phyloP scores from a whole-genome alignment of 306 rosid species.

The Begonia masoniana region DNA sequence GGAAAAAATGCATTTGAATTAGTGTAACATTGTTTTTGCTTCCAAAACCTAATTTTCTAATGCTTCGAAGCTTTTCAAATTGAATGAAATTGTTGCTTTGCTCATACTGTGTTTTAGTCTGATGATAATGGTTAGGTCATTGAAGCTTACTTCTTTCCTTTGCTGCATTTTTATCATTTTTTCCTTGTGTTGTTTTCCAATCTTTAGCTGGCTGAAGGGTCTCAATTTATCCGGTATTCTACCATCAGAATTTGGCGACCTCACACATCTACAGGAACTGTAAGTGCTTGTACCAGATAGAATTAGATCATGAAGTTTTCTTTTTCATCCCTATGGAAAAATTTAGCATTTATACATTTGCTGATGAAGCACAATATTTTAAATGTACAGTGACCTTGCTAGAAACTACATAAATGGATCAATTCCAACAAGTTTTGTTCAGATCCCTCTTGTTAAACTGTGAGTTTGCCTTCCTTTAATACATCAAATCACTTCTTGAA shows the following conservation, averaged over 20 bases:
- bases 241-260: slow-evolving; percentile 57
- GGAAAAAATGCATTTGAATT: background rate
- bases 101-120: background rate
- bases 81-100: too few species aligned
- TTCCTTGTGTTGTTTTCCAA: background rate
- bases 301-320: background rate
- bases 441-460: slow-evolving; percentile 27
- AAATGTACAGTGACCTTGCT: slow-evolving; percentile 46
- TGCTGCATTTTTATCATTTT: background rate
- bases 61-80: too few species aligned
- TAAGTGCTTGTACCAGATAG: slow-evolving; percentile 18
- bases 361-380: background rate
- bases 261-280: slow-evolving; percentile 40
- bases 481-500: too few species aligned
- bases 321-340: background rate
- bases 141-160: too few species aligned
- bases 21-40: background rate
- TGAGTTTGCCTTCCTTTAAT: slow-evolving; percentile 17
- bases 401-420: slow-evolving; percentile 54
- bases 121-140: too few species aligned
- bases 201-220: slow-evolving; percentile 35
- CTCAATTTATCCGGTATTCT: slow-evolving; percentile 39
- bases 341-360: background rate
- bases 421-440: slow-evolving; percentile 33
- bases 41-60: background rate